Percentiles rank a stretch among this genome's conserved stretches.
Conservation (phyloP, 768 basidiomycete species). For the Paxillus ammoniavirescens region DNA sequence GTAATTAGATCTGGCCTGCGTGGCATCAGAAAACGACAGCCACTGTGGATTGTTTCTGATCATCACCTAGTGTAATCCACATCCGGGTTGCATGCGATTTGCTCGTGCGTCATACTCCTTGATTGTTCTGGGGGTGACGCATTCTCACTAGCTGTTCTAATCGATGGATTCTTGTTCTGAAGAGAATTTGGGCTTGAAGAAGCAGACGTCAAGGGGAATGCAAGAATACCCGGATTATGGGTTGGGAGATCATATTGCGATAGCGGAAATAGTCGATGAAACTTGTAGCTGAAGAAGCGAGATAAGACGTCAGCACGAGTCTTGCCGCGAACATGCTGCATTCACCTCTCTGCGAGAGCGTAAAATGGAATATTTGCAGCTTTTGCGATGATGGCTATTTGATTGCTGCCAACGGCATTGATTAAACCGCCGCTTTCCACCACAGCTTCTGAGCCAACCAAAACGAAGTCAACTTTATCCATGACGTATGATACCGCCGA, state of each 20-base stretch:
- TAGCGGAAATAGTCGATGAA: constrained; percentile 92
- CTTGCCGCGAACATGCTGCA: constrained; percentile 21
- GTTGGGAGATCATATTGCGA: constrained; percentile 89
- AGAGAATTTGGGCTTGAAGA: constrained; percentile 4
- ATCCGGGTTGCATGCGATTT: constrained; percentile 79
- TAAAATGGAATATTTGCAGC: constrained; percentile 95
- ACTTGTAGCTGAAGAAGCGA: constrained; percentile 76
- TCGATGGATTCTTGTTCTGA: constrained; percentile 4
- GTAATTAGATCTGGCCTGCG: constrained; percentile 87
- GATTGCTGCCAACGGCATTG: constrained; percentile 93
- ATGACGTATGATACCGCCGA: constrained; percentile 97
- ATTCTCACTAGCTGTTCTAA: constrained; percentile 2
- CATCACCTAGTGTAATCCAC: constrained; percentile 90
- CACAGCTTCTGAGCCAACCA: constrained; percentile 97
- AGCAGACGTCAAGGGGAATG: constrained; percentile 50
- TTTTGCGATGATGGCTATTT: constrained; percentile 95
- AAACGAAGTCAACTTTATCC: constrained; percentile 92
- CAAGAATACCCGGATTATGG: constrained; percentile 71
- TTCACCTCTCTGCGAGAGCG: constrained; percentile 86
- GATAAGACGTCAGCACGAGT: constrained; percentile 24
- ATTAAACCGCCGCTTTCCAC: constrained; percentile 94
- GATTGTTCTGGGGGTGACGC: constrained; percentile 2
- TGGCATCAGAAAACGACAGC: constrained; percentile 23
- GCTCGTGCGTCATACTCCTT: constrained; percentile 68
- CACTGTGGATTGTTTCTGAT: constrained; percentile 7